Evolutionary conservation across 2,329 filamentous ascomycete genomes (phyloP), one percentile per base, ranked within the genome.

Genomic region (Aureobasidium zeae): DNA sequence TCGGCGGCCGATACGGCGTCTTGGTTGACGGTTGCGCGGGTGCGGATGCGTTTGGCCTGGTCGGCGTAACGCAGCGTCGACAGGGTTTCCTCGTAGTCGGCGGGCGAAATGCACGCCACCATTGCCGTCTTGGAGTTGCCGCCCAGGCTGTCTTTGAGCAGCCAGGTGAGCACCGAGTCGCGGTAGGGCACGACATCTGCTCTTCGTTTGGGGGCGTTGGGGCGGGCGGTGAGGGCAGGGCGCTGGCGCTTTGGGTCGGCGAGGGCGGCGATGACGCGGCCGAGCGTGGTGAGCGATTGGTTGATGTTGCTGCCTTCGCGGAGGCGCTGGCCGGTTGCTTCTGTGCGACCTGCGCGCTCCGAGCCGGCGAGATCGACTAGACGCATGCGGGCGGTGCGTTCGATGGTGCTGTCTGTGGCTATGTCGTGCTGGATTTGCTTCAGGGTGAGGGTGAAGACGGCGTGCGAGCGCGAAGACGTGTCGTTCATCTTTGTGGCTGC

Each of bases 401-500:
- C 91, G 11, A 93, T 96, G 1, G 89, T 96, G 67, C 94, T 88
- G 61, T 98, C 91, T n/a, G 87, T 93, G 42, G 87, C 83, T 67
- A 95, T 82, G 55, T 95, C 89, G 65, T 96, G 89, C 59, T 95
- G 88, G 52, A 98, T 98, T 64, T 96, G 91, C 67, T 94, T 95
- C 47, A 98, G 73, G 68, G 94, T 91, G 55, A 98, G 91, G 20
- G 91, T 98, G 63, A 98, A 98, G 46, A 98, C 91, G 6, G 91
- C 87, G 59, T 98, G 91, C 51, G 87, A 94, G 61, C 91, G 84
- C 50, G 86, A 94, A 43, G 86, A 94, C 2, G 89, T 96, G 63
- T 98, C 91, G 65, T 98, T 98, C 91, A 98, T 98, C 68, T 95
- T 96, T 48, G 91, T 98, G 59, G 85, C 87, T 11, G 91, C 91